Evolutionary conservation across 2,329 filamentous ascomycete genomes (phyloP).

Genomic region (Nigrospora osmanthi): DNA sequence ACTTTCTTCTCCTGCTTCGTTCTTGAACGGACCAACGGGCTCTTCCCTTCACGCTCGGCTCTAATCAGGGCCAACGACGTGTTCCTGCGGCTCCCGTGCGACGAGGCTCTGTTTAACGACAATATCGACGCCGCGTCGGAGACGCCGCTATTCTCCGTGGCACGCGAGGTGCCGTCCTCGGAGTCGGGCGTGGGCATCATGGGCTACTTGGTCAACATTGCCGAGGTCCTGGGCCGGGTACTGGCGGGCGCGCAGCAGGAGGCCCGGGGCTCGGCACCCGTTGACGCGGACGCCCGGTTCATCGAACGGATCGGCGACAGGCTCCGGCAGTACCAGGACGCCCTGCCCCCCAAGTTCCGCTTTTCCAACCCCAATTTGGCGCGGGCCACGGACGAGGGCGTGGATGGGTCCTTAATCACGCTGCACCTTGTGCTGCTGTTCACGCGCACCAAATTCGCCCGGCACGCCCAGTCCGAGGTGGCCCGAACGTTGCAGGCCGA

Average conservation of each 20-base stretch:
- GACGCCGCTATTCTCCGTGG: conserved; percentile 53
- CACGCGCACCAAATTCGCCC: conserved; percentile 3
- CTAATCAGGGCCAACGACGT: conserved; percentile 57
- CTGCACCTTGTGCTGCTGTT: conserved; percentile 1
- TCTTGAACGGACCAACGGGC: conserved; percentile 58
- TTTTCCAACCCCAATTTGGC: conserved; percentile 1
- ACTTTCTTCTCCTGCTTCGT: conserved; percentile 68
- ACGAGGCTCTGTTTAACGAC: conserved; percentile 53
- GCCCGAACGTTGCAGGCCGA: neutral
- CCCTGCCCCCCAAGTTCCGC: conserved; percentile 1
- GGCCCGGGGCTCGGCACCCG: neutral
- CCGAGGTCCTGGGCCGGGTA: conserved; percentile 49
- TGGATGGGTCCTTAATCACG: conserved; percentile 3
- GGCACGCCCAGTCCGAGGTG: conserved; percentile 2
- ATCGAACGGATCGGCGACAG: conserved; percentile 2
- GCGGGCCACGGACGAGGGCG: neutral
- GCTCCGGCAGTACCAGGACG: conserved; percentile 3
- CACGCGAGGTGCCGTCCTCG: conserved; percentile 12
- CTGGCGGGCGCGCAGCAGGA: conserved; percentile 1
- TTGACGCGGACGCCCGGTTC: conserved; percentile 2
- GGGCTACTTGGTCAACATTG: conserved; percentile 54
- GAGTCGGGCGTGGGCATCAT: conserved; percentile 38
- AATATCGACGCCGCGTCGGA: conserved; percentile 38
- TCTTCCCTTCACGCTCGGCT: conserved; percentile 44
- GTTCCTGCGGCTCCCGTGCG: conserved; percentile 58